These are phyloP conservation scores for Cucurbita ficifolia DNA, from an alignment of 306 rosid genomes.

Conservation along the genomic window DNA sequence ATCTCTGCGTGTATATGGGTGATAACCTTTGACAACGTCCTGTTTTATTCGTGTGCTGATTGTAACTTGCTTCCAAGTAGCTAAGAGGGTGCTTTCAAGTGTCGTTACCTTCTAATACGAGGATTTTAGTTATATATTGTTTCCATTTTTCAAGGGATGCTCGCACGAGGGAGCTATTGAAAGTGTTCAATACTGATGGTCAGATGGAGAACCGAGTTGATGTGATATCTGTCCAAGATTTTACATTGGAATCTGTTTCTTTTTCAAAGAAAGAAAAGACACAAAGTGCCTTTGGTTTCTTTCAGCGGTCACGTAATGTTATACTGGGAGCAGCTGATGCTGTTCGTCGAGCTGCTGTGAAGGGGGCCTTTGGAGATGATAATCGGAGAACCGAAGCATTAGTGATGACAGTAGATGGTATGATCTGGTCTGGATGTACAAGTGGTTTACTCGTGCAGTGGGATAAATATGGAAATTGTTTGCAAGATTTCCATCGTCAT, in stretches of 20 bases:
- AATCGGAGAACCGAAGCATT: constrained; percentile 75
- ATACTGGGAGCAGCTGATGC: constrained; percentile 96
- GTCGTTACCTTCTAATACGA: neutral
- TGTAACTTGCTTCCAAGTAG: neutral
- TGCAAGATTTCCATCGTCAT: constrained; percentile 63
- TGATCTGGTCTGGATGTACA: constrained; percentile 85
- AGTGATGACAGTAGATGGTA: constrained; percentile 55
- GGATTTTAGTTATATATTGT: neutral
- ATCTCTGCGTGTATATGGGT: neutral
- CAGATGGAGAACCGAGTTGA: constrained; percentile 74
- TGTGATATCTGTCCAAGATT: constrained; percentile 44
- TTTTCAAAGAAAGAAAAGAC: constrained; percentile 53
- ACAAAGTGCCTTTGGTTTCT: constrained; percentile 74
- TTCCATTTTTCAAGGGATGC: constrained; percentile 50
- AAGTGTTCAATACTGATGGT: constrained; percentile 80
- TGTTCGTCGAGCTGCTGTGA: constrained; percentile 84
- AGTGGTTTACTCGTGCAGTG: constrained; percentile 83
- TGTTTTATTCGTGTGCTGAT: neutral
- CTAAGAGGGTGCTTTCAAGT: neutral
- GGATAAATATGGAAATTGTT: constrained; percentile 80
- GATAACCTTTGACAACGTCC: neutral
- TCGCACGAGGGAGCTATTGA: constrained; percentile 74
- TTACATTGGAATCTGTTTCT: constrained; percentile 43
- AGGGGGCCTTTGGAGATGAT: constrained; percentile 86
- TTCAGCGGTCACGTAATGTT: constrained; percentile 93